Conservation (phyloP, 2,329 filamentous ascomycete species). For the Arthrobotrys conoides region DNA sequence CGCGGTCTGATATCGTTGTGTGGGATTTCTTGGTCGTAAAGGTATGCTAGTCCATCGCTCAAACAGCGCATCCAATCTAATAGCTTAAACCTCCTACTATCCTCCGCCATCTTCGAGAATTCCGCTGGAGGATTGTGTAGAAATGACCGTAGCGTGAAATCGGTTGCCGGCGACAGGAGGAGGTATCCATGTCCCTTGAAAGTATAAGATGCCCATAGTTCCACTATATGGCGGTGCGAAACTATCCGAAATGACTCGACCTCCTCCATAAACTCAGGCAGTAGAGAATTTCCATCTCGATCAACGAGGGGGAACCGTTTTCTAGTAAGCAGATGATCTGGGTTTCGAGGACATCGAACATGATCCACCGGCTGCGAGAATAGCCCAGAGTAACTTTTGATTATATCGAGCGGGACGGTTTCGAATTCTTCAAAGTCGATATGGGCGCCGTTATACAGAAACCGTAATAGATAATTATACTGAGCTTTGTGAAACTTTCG, state of each 20-base stretch:
- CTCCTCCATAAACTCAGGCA: constrained; percentile 74
- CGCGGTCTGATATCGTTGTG: constrained; percentile 80
- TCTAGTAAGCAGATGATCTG: constrained; percentile 73
- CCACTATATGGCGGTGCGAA: constrained; percentile 78
- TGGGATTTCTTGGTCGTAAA: constrained; percentile 76
- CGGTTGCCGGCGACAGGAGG: constrained; percentile 77
- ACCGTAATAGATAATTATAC: constrained; percentile 78
- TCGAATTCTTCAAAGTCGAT: constrained; percentile 77
- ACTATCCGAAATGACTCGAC: constrained; percentile 74
- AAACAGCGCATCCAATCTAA: constrained; percentile 84
- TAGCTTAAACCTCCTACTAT: constrained; percentile 73
- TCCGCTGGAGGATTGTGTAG: constrained; percentile 75
- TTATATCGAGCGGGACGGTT: constrained; percentile 77
- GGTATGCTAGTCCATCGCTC: constrained; percentile 76
- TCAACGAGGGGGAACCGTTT: constrained; percentile 72
- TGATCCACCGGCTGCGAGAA: constrained; percentile 72
- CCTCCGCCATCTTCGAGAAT: constrained; percentile 75
- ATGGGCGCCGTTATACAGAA: constrained; percentile 75
- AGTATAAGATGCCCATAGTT: constrained; percentile 79
- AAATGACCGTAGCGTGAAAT: constrained; percentile 78
- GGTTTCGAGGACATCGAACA: constrained; percentile 76
- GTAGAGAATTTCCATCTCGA: constrained; percentile 68
- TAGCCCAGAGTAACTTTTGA: constrained; percentile 68
- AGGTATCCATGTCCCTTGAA: constrained; percentile 76
- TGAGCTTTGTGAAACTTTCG: constrained; percentile 79